A percentile compares a stretch with the other conserved stretches of the same genome.
Evolutionary conservation across 2,329 filamentous ascomycete genomes (phyloP).

Genomic region (Venturia aucupariae): DNA sequence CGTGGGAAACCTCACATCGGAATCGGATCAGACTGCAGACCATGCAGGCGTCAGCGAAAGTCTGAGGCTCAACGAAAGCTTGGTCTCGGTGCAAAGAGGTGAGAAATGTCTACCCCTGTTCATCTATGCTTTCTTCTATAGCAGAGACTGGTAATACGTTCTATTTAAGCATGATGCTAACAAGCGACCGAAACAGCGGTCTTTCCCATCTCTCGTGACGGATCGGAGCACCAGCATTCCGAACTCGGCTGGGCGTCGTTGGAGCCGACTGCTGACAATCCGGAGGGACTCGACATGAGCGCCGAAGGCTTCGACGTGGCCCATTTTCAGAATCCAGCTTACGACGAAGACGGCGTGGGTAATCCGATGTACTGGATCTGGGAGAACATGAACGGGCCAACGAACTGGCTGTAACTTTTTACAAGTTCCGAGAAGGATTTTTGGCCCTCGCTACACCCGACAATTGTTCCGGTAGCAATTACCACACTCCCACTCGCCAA

Average conservation of each 20-base stretch:
- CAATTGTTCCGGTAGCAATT: too few relatives aligned
- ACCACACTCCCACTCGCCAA: too few relatives aligned
- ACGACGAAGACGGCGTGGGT: not conserved
- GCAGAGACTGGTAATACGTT: not conserved
- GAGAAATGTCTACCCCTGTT: not conserved
- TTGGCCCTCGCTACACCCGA: too few relatives aligned
- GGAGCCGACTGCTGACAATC: not conserved
- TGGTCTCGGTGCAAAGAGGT: not conserved
- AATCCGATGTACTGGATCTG: conserved; percentile 4
- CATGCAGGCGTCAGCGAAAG: not conserved
- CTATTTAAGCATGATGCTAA: not conserved
- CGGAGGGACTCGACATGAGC: not conserved
- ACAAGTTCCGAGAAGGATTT: too few relatives aligned
- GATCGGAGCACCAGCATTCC: not conserved
- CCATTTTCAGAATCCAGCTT: not conserved
- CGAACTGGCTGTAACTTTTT: not conserved
- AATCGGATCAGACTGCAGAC: not conserved
- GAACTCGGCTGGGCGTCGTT: not conserved
- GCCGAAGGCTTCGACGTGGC: not conserved
- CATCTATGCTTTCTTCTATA: not conserved
- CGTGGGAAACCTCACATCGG: not conserved
- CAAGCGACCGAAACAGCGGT: not conserved
- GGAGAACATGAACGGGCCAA: not conserved
- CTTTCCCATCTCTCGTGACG: not conserved
- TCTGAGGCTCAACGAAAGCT: not conserved